Percentiles rank a stretch among this genome's conserved stretches.
phyloP scores from a whole-genome alignment of 345 rosid species.

The Brassica incana region DNA sequence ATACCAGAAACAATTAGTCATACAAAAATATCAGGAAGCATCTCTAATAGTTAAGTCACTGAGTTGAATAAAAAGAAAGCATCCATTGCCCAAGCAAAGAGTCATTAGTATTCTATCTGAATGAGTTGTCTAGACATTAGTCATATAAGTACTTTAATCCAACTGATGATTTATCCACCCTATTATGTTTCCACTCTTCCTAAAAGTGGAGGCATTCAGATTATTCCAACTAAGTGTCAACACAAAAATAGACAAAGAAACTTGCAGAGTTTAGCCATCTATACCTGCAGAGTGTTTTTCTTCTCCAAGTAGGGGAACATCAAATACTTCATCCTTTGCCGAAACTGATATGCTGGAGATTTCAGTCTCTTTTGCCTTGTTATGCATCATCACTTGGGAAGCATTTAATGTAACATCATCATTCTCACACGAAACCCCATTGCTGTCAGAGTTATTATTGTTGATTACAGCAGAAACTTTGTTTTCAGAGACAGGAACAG shows the following conservation, averaged over 20 bases:
- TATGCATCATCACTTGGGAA: constrained; percentile 44
- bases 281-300: constrained; percentile 70
- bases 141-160: not conserved
- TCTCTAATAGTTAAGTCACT: not conserved
- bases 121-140: not conserved
- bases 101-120: not conserved
- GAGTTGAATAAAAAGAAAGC: not conserved
- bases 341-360: constrained; percentile 41
- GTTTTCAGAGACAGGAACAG: constrained; percentile 71
- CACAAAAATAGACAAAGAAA: constrained; percentile 3
- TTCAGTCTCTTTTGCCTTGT: constrained; percentile 56
- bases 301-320: constrained; percentile 76
- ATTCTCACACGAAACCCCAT: constrained; percentile 61
- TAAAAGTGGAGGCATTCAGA: not conserved
- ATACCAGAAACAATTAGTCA: constrained; percentile 2
- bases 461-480: constrained; percentile 44
- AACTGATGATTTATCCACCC: not conserved
- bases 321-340: constrained; percentile 56
- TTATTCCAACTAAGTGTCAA: constrained; percentile 10
- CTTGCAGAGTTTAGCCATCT: constrained; percentile 1
- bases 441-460: constrained; percentile 59
- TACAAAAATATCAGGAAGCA: constrained; percentile 12
- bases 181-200: not conserved
- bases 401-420: constrained; percentile 42
- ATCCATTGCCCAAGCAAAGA: not conserved